A percentile compares a stretch with the other conserved stretches of the same genome.
Evolutionary conservation across 2,329 filamentous ascomycete species (phyloP).

Genomic region (Graphiopsis chlorocephala): DNA sequence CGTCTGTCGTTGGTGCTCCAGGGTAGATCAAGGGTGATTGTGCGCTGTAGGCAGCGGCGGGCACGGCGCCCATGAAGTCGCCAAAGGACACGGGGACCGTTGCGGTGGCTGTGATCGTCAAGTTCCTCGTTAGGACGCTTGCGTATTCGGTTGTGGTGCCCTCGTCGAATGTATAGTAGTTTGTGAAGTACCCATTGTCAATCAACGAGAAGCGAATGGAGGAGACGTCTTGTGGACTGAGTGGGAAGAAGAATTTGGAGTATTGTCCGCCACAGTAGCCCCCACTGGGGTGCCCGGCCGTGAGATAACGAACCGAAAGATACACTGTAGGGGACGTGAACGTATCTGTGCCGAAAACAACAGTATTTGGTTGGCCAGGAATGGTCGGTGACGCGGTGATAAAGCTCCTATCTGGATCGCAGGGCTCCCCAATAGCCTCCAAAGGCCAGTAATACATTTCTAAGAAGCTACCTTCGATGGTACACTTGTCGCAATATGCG

Average conservation of each 20-base stretch:
- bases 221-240: neutral
- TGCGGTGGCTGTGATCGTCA: neutral
- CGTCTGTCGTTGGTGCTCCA: neutral
- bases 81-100: neutral
- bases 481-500: neutral
- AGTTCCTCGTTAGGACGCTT: neutral
- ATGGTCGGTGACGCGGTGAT: conserved; percentile 4
- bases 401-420: neutral
- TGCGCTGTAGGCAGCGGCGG: neutral
- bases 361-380: neutral
- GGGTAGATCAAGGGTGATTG: neutral
- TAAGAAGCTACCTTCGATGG: neutral
- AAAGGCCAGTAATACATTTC: conserved; percentile 7
- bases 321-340: neutral
- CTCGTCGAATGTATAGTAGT: neutral
- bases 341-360: neutral
- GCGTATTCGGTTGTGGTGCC: neutral
- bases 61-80: neutral
- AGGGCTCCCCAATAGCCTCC: neutral
- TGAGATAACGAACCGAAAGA: neutral
- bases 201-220: neutral
- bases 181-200: neutral
- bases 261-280: neutral
- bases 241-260: neutral
- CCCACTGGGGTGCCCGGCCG: neutral